phyloP scores from a whole-genome alignment of 2,329 filamentous ascomycete species.

The Grosmannia serpens region DNA sequence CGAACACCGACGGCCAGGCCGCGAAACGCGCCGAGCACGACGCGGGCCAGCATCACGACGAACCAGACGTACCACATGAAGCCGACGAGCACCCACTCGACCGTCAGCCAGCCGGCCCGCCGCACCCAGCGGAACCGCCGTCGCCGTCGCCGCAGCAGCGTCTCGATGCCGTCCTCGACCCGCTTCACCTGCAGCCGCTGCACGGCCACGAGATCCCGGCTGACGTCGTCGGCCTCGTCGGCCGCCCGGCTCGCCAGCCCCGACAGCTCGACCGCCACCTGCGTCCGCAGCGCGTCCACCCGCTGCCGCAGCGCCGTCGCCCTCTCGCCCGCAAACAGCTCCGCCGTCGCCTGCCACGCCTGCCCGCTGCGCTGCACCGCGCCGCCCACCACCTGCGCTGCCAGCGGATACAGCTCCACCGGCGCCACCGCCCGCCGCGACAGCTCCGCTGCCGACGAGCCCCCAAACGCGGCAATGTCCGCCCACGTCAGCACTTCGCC shows the following conservation, averaged over 20 bases:
- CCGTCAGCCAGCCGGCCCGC: slow-evolving; percentile 63
- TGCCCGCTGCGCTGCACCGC: slow-evolving; percentile 37
- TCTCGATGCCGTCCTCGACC: slow-evolving; percentile 66
- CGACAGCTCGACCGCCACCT: slow-evolving; percentile 41
- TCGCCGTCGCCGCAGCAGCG: slow-evolving; percentile 59
- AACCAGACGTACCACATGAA: slow-evolving; percentile 95
- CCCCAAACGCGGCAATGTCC: slow-evolving; percentile 31
- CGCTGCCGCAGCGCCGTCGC: slow-evolving; percentile 39
- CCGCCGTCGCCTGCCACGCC: slow-evolving; percentile 47
- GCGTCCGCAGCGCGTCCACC: slow-evolving; percentile 34
- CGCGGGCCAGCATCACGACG: slow-evolving; percentile 63
- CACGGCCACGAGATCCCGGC: slow-evolving; percentile 61
- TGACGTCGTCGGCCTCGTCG: slow-evolving; percentile 71
- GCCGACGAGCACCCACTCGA: slow-evolving; percentile 81
- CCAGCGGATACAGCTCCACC: slow-evolving; percentile 36
- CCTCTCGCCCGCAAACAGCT: slow-evolving; percentile 45
- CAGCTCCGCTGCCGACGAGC: slow-evolving; percentile 23
- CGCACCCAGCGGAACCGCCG: slow-evolving; percentile 62
- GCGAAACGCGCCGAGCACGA: slow-evolving; percentile 51
- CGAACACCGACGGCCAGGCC: slow-evolving; percentile 48
- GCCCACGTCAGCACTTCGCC: slow-evolving; percentile 23
- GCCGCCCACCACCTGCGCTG: slow-evolving; percentile 37
- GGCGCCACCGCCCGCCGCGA: slow-evolving; percentile 24
- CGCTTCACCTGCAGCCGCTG: slow-evolving; percentile 72
- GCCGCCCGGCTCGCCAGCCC: slow-evolving; percentile 54